Evolutionary conservation across 2,329 filamentous ascomycete species (phyloP), one percentile per base, ranked within the genome.

Genomic region (Westerdykella ornata): DNA sequence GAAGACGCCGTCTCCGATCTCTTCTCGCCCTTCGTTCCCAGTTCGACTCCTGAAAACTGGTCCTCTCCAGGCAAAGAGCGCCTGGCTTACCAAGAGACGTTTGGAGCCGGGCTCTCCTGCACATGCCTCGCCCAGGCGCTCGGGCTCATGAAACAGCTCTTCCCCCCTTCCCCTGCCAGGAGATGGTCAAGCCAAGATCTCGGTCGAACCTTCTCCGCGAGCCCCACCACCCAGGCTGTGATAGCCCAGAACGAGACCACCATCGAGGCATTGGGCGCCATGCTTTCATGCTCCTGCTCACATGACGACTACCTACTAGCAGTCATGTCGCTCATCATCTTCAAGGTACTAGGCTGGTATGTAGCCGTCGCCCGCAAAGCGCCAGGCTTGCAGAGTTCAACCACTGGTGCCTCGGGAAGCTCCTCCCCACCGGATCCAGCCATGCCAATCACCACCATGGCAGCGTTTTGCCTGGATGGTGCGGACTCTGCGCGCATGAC

Each of bases 261-360:
- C 13, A 54, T 66, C 22, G 54, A 63, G 34, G 53, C 58, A 1
- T 41, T 66, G 19, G 53, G 37, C 37, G 39, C 18, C 14, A 63
- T 67, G 47, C 53, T 68, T 17, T 39, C 57, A 34, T 68, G 65
- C 35, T 39, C 54, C 5, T 68, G 66, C 47, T 52, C 54, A 4
- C 38, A 61, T 5, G 60, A 66, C 40, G 52, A 50, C 12, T 66
- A 62, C 41, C 45, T 66, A 12, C 51, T 67, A 14, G 45, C 52
- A 8, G 43, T 67, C 11, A 42, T 66, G 18, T 56, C 62, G 3
- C 43, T 67, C 16, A 54, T 66, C 30, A 46, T 64, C 6, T 59
- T 66, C 48, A 67, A 67, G 47, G 49, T 66, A 2, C 41, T 68
- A 18, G 57, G 46, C 16, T 56, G 57, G 43, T 68, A 67, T 43